Base-by-base conservation (phyloP, 306 rosid genomes). In the Glycine tomentella region DNA sequence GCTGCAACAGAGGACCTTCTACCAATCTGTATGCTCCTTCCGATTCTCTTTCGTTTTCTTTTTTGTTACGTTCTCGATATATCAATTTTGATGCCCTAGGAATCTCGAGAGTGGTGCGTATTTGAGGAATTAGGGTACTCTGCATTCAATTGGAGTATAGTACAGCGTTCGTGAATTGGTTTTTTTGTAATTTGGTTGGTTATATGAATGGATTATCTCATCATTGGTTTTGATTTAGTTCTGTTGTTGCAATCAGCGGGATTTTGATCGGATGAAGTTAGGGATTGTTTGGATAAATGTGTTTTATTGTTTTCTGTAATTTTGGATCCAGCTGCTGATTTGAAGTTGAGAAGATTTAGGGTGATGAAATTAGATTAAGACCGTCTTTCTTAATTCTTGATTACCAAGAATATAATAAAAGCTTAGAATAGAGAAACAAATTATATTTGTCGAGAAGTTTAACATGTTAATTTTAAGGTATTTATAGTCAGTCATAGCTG, bases 1-100 rank as follows among this genome's bases (percentile, higher is more conserved):
- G 98, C 85, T 90, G 91, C 85, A 90, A 89, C 46, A 84, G 86
- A 88, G 98, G 98, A 71, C 87, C 98, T 82, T 90, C 98, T 61
- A 62, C 94, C 59, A 93, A 93, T 87, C 71, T 93, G 98, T 93
- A 87, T 59, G 74, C 66, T 71, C 58, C 70, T 9, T 64, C 12
- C 51, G 14, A 0, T 78, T 72, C 4, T 48, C 52, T 55, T 9
- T 13, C 15, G 1, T 72, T 61, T 64, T 46, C 31, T 15, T 48
- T 49, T 38, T 38, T 38, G 6, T 42, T 48, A 2, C 33, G 38
- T 71, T 20, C 13, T 20, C 38, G 36, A 12, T 79, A 44, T 65
- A 3, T 77, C 2, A 48, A 38, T 63, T 63, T 10, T 12, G 15
- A 78, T 50, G 25, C 11, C 8, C 12, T n/a, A 51, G 51, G 50